phyloP scores from a whole-genome alignment of 2,329 filamentous ascomycete genomes.

The Colletotrichum horii region DNA sequence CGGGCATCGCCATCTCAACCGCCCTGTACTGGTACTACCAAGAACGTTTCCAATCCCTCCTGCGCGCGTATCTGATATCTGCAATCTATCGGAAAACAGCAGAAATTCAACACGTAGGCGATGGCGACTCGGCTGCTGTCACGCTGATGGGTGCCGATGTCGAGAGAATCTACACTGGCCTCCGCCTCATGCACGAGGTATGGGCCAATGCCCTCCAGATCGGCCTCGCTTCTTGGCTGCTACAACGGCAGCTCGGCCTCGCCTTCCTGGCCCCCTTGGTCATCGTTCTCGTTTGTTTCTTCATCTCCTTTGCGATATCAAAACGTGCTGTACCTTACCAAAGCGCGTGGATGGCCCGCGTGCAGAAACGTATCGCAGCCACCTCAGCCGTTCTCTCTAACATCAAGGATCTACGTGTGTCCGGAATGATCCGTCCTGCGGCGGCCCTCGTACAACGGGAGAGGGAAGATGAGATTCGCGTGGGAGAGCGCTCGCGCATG shows the following conservation, averaged over 20 bases:
- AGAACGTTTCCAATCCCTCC: slow-evolving; percentile 33
- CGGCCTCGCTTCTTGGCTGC: slow-evolving; percentile 48
- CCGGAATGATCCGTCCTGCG: neutral
- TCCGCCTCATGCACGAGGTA: slow-evolving; percentile 41
- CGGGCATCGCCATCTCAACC: slow-evolving; percentile 43
- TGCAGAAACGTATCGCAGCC: slow-evolving; percentile 15
- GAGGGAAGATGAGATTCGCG: slow-evolving; percentile 8
- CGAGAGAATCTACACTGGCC: slow-evolving; percentile 42
- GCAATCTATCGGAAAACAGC: slow-evolving; percentile 39
- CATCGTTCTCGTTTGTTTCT: slow-evolving; percentile 37
- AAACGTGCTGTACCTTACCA: slow-evolving; percentile 35
- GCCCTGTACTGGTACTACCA: slow-evolving; percentile 44
- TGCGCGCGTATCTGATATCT: slow-evolving; percentile 35
- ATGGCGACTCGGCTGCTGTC: slow-evolving; percentile 40
- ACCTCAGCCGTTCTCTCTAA: neutral
- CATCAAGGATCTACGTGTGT: neutral
- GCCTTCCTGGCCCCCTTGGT: slow-evolving; percentile 53
- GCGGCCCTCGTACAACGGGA: slow-evolving; percentile 20
- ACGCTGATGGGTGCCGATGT: slow-evolving; percentile 55
- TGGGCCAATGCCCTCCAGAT: slow-evolving; percentile 48
- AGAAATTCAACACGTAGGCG: slow-evolving; percentile 19
- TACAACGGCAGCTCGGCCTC: slow-evolving; percentile 49
- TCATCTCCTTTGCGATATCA: slow-evolving; percentile 10
- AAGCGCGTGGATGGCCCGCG: slow-evolving; percentile 25
- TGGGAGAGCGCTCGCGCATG: slow-evolving; percentile 26